Percentiles rank a stretch among this genome's conserved stretches.
These are phyloP conservation scores for Claviceps sp. DNA, from an alignment of 2,329 filamentous ascomycete species.

Conservation along the genomic window DNA sequence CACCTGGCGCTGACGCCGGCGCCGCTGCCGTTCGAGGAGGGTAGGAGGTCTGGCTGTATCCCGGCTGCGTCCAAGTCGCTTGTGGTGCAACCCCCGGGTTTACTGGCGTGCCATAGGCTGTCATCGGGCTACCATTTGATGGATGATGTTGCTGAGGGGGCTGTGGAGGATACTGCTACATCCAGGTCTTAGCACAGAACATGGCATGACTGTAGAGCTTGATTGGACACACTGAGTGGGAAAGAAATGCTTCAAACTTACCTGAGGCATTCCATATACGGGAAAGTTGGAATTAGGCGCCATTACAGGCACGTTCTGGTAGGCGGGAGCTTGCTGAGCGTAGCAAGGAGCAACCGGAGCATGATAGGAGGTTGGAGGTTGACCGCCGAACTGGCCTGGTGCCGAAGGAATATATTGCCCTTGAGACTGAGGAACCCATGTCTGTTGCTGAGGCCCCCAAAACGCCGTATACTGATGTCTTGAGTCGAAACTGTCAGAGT, in stretches of 20 bases:
- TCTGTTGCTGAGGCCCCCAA: conserved; percentile 44
- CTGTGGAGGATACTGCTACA: conserved; percentile 17
- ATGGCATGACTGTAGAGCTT: not conserved
- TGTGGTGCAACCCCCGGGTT: conserved; percentile 17
- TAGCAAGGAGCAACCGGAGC: conserved; percentile 34
- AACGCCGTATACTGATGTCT: conserved; percentile 57
- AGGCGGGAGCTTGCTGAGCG: conserved; percentile 28
- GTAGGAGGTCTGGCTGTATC: conserved; percentile 19
- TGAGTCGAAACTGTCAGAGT: conserved; percentile 52
- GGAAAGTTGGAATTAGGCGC: conserved; percentile 28
- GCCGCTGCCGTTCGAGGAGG: conserved; percentile 14
- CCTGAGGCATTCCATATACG: conserved; percentile 33
- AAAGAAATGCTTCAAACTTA: conserved; percentile 18
- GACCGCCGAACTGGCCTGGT: conserved; percentile 26
- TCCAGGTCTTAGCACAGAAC: not conserved
- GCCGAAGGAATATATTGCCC: conserved; percentile 31
- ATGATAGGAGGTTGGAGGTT: conserved; percentile 33
- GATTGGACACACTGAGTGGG: not conserved
- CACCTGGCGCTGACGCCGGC: conserved; percentile 16
- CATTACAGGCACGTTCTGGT: conserved; percentile 30
- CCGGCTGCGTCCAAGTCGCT: conserved; percentile 24
- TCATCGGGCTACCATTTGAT: conserved; percentile 21
- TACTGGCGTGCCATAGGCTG: conserved; percentile 22
- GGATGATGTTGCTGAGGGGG: conserved; percentile 18
- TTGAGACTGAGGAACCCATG: conserved; percentile 43